phyloP scores from a whole-genome alignment of 2,329 filamentous ascomycete genomes.

The Ilyonectria robusta region DNA sequence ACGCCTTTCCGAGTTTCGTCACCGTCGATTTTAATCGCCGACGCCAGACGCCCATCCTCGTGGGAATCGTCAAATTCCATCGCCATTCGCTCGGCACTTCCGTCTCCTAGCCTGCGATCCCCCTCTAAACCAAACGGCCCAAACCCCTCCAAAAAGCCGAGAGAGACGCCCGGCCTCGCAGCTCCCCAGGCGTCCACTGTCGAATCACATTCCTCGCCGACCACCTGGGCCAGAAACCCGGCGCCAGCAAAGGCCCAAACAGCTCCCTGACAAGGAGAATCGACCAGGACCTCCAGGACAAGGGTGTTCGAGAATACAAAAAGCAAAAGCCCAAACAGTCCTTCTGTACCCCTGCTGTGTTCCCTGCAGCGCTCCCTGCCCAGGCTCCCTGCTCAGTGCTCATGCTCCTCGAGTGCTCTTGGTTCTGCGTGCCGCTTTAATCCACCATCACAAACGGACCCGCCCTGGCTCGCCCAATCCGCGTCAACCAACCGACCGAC shows the following conservation, averaged over 20 bases:
- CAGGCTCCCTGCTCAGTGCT: slow-evolving; percentile 27
- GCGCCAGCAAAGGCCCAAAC: slow-evolving; percentile 48
- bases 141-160: slow-evolving; percentile 32
- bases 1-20: slow-evolving; percentile 16
- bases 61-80: slow-evolving; percentile 32
- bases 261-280: slow-evolving; percentile 39
- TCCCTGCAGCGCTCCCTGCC: slow-evolving; percentile 39
- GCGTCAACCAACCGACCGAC: slow-evolving; percentile 37
- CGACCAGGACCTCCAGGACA: slow-evolving; percentile 37
- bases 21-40: slow-evolving; percentile 38
- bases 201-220: slow-evolving; percentile 50
- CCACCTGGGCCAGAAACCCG: slow-evolving; percentile 47
- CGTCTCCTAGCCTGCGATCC: slow-evolving; percentile 17
- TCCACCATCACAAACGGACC: slow-evolving; percentile 38
- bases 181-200: slow-evolving; percentile 33
- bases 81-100: slow-evolving; percentile 47
- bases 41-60: slow-evolving; percentile 37
- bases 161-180: slow-evolving; percentile 28
- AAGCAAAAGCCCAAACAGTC: slow-evolving; percentile 38
- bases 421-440: slow-evolving; percentile 46
- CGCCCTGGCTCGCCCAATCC: slow-evolving; percentile 42
- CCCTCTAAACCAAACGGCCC: slow-evolving; percentile 37
- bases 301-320: slow-evolving; percentile 47
- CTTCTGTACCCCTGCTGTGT: slow-evolving; percentile 29
- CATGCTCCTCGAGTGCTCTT: slow-evolving; percentile 9